These are phyloP conservation scores for Pestalotiopsis sp. DNA, from an alignment of 2,329 filamentous ascomycete genomes.

Conservation along the genomic window DNA sequence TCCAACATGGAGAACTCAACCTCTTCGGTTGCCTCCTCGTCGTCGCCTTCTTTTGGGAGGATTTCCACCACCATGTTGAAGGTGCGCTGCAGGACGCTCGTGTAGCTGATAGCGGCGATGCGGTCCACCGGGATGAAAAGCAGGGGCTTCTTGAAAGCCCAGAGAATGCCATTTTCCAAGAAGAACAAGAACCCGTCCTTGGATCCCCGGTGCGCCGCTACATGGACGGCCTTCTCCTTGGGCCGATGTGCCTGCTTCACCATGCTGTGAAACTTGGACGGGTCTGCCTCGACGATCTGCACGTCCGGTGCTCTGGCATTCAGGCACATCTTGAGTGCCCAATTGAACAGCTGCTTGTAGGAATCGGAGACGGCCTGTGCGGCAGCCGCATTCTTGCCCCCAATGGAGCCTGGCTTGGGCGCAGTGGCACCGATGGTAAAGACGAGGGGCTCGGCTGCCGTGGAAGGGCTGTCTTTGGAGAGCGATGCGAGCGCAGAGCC, in stretches of 20 bases:
- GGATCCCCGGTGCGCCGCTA: conserved; percentile 66
- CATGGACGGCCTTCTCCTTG: conserved; percentile 64
- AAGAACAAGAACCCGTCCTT: conserved; percentile 73
- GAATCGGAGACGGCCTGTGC: conserved; percentile 60
- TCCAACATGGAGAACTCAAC: conserved; percentile 71
- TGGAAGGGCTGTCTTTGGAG: conserved; percentile 39
- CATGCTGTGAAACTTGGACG: conserved; percentile 58
- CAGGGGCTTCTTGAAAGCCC: conserved; percentile 71
- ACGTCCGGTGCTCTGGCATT: conserved; percentile 48
- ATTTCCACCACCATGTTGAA: conserved; percentile 70
- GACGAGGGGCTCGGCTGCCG: conserved; percentile 57
- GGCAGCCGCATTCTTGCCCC: conserved; percentile 48
- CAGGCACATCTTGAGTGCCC: conserved; percentile 57
- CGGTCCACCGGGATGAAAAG: conserved; percentile 64
- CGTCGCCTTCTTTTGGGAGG: conserved; percentile 40
- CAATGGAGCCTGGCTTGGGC: conserved; percentile 61
- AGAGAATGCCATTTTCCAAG: conserved; percentile 66
- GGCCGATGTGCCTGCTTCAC: conserved; percentile 60
- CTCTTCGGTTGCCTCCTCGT: conserved; percentile 55
- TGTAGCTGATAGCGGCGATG: conserved; percentile 67
- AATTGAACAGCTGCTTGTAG: conserved; percentile 61
- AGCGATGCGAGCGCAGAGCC: conserved; percentile 52
- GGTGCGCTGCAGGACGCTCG: conserved; percentile 66
- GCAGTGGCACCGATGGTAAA: conserved; percentile 63
- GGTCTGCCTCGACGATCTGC: conserved; percentile 54